phyloP scores from a whole-genome alignment of 768 basidiomycete genomes.

The Hemileccinum impolitum region DNA sequence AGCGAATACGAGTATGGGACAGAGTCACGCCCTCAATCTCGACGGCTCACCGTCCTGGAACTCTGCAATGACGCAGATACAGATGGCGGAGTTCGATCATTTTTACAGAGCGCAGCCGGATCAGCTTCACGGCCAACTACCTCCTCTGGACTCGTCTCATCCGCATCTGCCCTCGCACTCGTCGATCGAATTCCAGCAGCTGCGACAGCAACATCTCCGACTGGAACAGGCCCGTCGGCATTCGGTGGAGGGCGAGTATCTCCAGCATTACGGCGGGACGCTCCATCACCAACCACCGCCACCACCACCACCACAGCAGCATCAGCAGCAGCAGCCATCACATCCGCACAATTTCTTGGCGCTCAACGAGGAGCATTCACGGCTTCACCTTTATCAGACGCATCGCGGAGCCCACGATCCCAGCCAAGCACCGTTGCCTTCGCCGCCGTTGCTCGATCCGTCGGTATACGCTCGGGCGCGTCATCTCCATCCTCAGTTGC shows the following conservation, averaged over 20 bases:
- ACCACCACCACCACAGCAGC: too few relatives aligned
- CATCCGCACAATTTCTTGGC: conserved; percentile 27
- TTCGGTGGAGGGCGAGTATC: conserved; percentile 36
- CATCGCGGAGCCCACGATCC: conserved; percentile 34
- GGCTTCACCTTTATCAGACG: conserved; percentile 33
- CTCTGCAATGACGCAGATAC: conserved; percentile 74
- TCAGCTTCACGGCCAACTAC: conserved; percentile 41
- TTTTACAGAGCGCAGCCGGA: conserved; percentile 39
- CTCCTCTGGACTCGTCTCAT: conserved; percentile 44
- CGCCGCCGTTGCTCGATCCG: conserved; percentile 34
- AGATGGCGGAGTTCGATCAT: conserved; percentile 43
- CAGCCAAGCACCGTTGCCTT: conserved; percentile 25
- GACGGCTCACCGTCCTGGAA: conserved; percentile 81
- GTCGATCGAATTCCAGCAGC: conserved; percentile 45
- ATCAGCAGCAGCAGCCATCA: conserved; percentile 17
- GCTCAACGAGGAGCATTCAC: conserved; percentile 28
- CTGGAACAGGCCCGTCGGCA: conserved; percentile 32
- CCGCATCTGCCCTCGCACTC: conserved; percentile 48
- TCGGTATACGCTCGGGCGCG: conserved; percentile 26
- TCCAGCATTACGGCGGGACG: conserved; percentile 36
- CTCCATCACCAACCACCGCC: conserved; percentile 23
- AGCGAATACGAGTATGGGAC: conserved; percentile 62
- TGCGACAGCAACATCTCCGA: conserved; percentile 35
- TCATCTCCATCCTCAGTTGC: conserved; percentile 34
- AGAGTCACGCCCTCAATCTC: conserved; percentile 75